Evolutionary conservation across 2,329 filamentous ascomycete genomes (phyloP).

Genomic region (Alternaria ethzedia): DNA sequence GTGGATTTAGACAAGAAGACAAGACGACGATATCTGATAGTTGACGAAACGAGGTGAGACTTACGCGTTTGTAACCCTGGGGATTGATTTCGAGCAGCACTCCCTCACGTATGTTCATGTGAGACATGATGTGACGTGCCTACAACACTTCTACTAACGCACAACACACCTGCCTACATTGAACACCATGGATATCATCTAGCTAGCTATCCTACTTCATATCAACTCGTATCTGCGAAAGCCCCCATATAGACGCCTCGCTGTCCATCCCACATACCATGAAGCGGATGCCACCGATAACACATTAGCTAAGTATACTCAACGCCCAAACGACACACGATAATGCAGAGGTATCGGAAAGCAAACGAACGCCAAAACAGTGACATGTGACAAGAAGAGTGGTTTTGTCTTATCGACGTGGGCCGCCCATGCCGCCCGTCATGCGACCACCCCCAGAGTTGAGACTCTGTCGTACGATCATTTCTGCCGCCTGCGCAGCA

Average conservation of each 20-base stretch:
- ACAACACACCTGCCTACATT: background rate
- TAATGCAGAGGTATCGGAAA: conserved; percentile 24
- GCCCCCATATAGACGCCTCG: background rate
- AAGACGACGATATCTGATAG: background rate
- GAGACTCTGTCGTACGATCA: conserved; percentile 93
- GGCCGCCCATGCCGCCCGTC: conserved; percentile 46
- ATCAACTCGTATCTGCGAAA: background rate
- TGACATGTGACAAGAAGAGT: background rate
- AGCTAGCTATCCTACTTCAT: background rate
- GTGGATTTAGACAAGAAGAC: background rate
- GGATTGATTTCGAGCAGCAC: background rate
- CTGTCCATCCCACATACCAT: background rate
- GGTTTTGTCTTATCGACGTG: background rate
- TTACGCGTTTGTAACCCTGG: background rate
- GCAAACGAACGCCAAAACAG: background rate
- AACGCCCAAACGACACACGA: conserved; percentile 1
- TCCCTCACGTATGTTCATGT: background rate
- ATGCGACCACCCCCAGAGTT: conserved; percentile 63
- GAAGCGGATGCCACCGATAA: background rate
- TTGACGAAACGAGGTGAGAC: background rate
- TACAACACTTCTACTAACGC: background rate
- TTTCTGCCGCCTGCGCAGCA: conserved; percentile 86
- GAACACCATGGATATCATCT: background rate
- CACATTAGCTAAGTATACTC: background rate
- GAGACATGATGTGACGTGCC: background rate